phyloP scores from a whole-genome alignment of 2,329 filamentous ascomycete genomes.

The Colletotrichum brevisporum region DNA sequence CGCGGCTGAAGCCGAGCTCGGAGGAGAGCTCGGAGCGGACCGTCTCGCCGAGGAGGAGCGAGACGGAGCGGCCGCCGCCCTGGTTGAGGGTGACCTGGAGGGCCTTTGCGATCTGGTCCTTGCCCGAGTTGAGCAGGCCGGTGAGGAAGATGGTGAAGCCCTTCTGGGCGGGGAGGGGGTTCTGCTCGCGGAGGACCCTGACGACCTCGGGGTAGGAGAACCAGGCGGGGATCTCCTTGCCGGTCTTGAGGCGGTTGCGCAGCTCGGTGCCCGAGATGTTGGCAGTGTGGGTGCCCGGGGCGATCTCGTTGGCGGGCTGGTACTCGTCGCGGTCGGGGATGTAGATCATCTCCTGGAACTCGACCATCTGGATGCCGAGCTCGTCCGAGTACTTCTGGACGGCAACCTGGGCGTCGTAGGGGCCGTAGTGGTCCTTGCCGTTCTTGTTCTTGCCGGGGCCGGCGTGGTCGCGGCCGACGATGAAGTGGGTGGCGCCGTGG shows the following conservation, averaged over 20 bases:
- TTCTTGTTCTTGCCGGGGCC: constrained; percentile 98
- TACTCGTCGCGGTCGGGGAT: constrained; percentile 98
- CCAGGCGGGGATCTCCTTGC: constrained; percentile 97
- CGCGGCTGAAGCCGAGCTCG: constrained; percentile 93
- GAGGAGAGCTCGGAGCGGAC: constrained; percentile 93
- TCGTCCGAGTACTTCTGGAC: constrained; percentile 97
- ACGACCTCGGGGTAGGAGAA: constrained; percentile 99
- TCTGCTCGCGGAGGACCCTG: constrained; percentile 94
- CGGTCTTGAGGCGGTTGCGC: constrained; percentile 89
- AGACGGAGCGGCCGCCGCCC: constrained; percentile 94
- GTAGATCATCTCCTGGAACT: constrained; percentile 99
- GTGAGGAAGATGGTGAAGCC: constrained; percentile 99
- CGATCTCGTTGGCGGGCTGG: constrained; percentile 90
- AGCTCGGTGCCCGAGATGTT: constrained; percentile 94
- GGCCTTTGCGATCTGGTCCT: constrained; percentile 95
- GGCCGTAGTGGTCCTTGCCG: constrained; percentile 96
- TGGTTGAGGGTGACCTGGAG: constrained; percentile 98
- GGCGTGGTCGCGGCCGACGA: constrained; percentile 97
- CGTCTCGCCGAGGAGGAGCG: constrained; percentile 94
- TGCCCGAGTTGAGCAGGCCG: constrained; percentile 95
- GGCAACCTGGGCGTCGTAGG: constrained; percentile 96
- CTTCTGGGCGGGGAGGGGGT: constrained; percentile 90
- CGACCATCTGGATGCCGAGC: constrained; percentile 98
- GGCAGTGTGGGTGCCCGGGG: constrained; percentile 84
- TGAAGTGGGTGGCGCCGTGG: constrained; percentile 98